Base-by-base conservation (phyloP, 192 early-diverging fungal species). In the Coemansia sp. region DNA sequence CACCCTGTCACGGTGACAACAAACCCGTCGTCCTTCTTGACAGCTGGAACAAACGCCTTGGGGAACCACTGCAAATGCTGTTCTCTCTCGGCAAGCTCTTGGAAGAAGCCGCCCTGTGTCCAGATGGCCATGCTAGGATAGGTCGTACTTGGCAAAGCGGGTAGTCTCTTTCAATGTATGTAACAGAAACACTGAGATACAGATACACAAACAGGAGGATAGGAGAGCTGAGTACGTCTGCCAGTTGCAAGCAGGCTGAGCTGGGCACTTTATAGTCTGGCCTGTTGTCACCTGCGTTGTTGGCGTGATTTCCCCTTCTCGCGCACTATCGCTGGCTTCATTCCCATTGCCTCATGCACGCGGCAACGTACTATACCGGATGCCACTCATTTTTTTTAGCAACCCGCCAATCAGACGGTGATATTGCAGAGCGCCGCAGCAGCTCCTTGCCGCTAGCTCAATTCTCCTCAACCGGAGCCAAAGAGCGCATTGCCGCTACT, bases 101-200 rank as follows among this genome's bases (percentile, higher is more conserved):
- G 75, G 75, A 82, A 82, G 53, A 82, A 82, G n/a, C 80, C 80
- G 68, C 80, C 80, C 58, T 82, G 80, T 45, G 68, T 74, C 80
- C 80, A 82, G 46, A 82, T 74, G 14, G 80, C 80, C 80, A 82
- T 82, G 15, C 12, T 64, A 21, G 38, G 55, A 29, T 58, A 29
- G 14, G 53, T 34, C 6, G 53, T 57, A 21, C 31, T 32, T 57
- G 27, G 53, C 27, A 57, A 57, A 57, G 12, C 12, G 10, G 15
- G 15, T 17, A 29, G 53, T 4, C 15, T 2, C 29, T 12, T 15
- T 14, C 15, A 57, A 9, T 3, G 15, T 32, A 15, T 34, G 31
- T 32, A 57, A 17, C 29, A 31, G 29, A 57, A 57, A 32, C 53
- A 17, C 25, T 4, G 15, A 57, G 31, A 57, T 17, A 29, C 53